These are phyloP conservation scores for Trypanosoma platydactyli DNA, from an alignment of 208 protist genomes.

Conservation along the genomic window DNA sequence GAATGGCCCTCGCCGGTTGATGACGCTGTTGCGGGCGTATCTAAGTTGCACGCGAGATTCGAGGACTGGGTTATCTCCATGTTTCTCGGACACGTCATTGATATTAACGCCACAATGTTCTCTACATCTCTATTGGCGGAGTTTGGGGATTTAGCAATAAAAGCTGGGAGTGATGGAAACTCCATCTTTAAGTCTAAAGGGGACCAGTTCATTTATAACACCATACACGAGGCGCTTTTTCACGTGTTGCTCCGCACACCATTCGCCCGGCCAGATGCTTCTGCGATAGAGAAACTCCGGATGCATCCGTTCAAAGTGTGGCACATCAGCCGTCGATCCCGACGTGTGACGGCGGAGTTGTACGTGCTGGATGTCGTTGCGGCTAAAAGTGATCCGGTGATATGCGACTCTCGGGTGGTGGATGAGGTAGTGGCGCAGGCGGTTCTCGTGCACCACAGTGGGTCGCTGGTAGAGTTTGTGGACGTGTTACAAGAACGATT, in stretches of 20 bases:
- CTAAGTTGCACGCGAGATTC: neutral
- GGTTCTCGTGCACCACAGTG: slow-evolving; percentile 79
- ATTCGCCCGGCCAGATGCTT: slow-evolving; percentile 32
- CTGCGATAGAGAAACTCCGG: slow-evolving; percentile 31
- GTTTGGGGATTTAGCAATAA: neutral
- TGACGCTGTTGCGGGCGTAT: neutral
- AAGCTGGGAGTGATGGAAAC: neutral
- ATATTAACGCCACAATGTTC: slow-evolving; percentile 26
- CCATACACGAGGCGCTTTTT: slow-evolving; percentile 26
- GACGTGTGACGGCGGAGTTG: slow-evolving; percentile 60
- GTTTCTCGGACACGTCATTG: slow-evolving; percentile 18
- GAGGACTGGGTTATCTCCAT: neutral
- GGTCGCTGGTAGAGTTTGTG: slow-evolving; percentile 72
- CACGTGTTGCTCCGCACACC: slow-evolving; percentile 15
- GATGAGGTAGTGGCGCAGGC: slow-evolving; percentile 86
- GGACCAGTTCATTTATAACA: slow-evolving; percentile 15
- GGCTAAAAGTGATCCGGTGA: slow-evolving; percentile 57
- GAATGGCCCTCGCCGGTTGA: neutral
- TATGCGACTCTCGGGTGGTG: slow-evolving; percentile 57
- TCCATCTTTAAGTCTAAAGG: neutral
- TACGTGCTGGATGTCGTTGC: slow-evolving; percentile 80
- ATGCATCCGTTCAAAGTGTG: slow-evolving; percentile 75
- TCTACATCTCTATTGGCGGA: slow-evolving; percentile 21
- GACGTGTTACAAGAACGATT: slow-evolving; percentile 58
- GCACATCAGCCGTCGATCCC: slow-evolving; percentile 65